Percentiles rank a stretch among this genome's conserved stretches.
phyloP scores from a whole-genome alignment of 371 early-diverging fungal genomes.

The Mucor ambiguus region DNA sequence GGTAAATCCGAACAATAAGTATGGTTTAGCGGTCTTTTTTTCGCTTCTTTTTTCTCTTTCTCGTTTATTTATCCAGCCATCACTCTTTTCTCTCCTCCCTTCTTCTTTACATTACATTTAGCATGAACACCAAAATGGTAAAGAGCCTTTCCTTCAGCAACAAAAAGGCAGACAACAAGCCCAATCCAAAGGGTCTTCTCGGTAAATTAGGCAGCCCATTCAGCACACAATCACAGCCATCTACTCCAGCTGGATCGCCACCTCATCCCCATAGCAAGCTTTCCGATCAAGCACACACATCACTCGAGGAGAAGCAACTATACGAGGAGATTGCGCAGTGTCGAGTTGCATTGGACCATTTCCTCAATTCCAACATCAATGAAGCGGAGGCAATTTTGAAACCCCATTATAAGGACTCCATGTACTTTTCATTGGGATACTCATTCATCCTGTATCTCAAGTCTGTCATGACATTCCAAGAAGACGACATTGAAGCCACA shows the following conservation, averaged over 20 bases:
- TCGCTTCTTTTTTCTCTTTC: conserved; percentile 5
- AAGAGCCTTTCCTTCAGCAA: conserved; percentile 10
- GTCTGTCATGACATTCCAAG: conserved; percentile 76
- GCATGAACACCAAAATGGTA: conserved; percentile 1
- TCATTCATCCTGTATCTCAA: conserved; percentile 67
- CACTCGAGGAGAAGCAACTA: conserved; percentile 10
- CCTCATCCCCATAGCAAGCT: too few species aligned
- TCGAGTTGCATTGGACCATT: conserved; percentile 60
- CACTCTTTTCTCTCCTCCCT: conserved; percentile 3
- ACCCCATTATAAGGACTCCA: conserved; percentile 43
- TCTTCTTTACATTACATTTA: neutral
- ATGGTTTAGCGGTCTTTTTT: neutral
- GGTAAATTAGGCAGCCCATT: conserved; percentile 6
- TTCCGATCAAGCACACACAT: neutral
- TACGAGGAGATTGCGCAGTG: conserved; percentile 52
- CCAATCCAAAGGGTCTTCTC: neutral
- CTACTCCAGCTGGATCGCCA: neutral
- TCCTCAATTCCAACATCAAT: conserved; percentile 66
- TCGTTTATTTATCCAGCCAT: neutral
- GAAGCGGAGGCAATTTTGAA: conserved; percentile 63
- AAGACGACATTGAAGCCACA: conserved; percentile 60
- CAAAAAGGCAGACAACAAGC: conserved; percentile 3
- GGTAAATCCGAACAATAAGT: conserved; percentile 1
- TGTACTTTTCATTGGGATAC: conserved; percentile 72
- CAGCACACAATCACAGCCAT: conserved; percentile 1